Evolutionary conservation across 1,284 basidiomycete species (phyloP).

Genomic region (Pseudomicrostroma phylloplanum): DNA sequence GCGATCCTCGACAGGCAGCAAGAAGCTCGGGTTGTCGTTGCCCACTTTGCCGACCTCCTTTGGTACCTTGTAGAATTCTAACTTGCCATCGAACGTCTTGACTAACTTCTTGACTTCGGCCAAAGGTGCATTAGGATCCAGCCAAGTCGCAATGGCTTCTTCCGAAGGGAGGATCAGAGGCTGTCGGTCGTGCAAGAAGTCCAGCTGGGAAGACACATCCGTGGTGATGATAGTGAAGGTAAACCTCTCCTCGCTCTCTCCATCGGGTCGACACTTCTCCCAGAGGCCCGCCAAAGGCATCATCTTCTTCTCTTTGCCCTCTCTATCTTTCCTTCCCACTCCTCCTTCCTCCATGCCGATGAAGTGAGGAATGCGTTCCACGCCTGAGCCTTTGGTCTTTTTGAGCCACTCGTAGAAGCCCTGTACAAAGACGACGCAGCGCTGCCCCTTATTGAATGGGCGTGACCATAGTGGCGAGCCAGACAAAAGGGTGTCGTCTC

Average conservation of each 20-base stretch:
- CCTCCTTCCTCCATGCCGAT: constrained; percentile 66
- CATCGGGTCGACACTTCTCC: constrained; percentile 63
- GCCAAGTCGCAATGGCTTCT: constrained; percentile 66
- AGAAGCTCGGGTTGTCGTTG: constrained; percentile 70
- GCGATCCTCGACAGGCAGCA: constrained; percentile 69
- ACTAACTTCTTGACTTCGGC: constrained; percentile 61
- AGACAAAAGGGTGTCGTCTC: constrained; percentile 68
- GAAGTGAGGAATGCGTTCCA: constrained; percentile 58
- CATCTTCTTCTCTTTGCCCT: constrained; percentile 59
- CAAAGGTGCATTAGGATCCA: constrained; percentile 58
- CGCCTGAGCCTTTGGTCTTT: constrained; percentile 1
- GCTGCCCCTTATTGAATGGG: constrained; percentile 13
- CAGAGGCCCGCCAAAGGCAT: constrained; percentile 85
- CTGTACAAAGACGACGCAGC: constrained; percentile 46
- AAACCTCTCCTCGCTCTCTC: constrained; percentile 58
- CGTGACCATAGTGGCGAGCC: constrained; percentile 24
- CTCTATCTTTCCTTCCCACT: constrained; percentile 61
- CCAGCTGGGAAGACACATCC: constrained; percentile 49
- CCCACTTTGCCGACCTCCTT: constrained; percentile 87
- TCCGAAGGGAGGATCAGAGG: constrained; percentile 71
- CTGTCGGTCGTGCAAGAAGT: constrained; percentile 71
- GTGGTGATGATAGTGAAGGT: constrained; percentile 89
- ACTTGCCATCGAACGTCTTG: constrained; percentile 58
- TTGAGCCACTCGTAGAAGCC: constrained; percentile 47
- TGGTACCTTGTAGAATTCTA: constrained; percentile 83